These are phyloP conservation scores for Abrus pulchellus DNA, from an alignment of 306 rosid genomes.

Conservation along the genomic window DNA sequence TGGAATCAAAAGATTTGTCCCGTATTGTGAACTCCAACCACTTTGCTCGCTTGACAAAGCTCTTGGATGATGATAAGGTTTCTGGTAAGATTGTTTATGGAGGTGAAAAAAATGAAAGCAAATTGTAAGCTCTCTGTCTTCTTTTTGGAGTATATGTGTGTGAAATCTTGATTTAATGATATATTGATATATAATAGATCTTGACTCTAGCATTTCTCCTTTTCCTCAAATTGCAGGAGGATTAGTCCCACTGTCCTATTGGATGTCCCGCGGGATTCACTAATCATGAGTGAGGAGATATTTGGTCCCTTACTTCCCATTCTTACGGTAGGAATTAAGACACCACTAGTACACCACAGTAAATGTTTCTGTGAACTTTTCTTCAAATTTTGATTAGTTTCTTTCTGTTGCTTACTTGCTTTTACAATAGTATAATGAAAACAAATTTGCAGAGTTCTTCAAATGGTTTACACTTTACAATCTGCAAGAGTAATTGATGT, in stretches of 20 bases:
- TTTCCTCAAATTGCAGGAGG: slow-evolving; percentile 63
- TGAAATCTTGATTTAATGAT: slow-evolving; percentile 36
- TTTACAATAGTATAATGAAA: slow-evolving; percentile 4
- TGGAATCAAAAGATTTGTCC: slow-evolving; percentile 91
- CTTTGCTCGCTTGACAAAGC: slow-evolving; percentile 81
- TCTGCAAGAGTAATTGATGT: slow-evolving; percentile 14
- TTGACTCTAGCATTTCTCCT: slow-evolving; percentile 35
- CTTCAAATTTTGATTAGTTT: neutral
- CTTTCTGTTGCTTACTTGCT: slow-evolving; percentile 24
- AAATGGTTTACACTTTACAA: slow-evolving; percentile 9
- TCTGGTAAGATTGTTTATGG: slow-evolving; percentile 88
- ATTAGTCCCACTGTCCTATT: slow-evolving; percentile 92
- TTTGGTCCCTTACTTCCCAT: slow-evolving; percentile 99
- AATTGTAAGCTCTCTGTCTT: slow-evolving; percentile 70
- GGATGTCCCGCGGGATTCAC: slow-evolving; percentile 81
- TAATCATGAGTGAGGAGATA: slow-evolving; percentile 90
- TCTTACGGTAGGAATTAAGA: slow-evolving; percentile 69
- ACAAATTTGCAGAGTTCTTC: slow-evolving; percentile 18
- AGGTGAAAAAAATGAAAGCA: slow-evolving; percentile 78
- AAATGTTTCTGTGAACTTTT: slow-evolving; percentile 15
- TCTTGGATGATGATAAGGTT: slow-evolving; percentile 93
- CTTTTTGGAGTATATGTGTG: slow-evolving; percentile 19
- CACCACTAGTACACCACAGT: neutral
- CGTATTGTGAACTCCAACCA: slow-evolving; percentile 89
- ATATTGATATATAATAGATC: slow-evolving; percentile 27